Base-by-base conservation (phyloP, 352 stramenopile species). In the Nothophytophthora sp. region DNA sequence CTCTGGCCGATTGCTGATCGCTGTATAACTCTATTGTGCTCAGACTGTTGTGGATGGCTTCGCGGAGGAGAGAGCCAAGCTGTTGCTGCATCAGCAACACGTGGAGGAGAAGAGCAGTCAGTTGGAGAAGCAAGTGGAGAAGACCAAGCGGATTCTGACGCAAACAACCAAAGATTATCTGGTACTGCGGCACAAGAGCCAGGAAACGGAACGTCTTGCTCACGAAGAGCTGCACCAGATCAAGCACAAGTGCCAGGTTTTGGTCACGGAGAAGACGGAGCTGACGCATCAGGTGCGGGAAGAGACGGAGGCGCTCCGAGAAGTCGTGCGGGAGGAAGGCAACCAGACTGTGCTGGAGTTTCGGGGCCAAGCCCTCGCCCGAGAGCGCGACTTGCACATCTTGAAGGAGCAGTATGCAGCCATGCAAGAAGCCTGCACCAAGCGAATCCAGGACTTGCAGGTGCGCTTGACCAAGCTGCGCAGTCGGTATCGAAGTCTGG, bases 81-180 rank as follows among this genome's bases (percentile, higher is more conserved):
- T 89, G 12, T 19, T 63, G n/a, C 47, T 76, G 22, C 51, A 71
- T 30, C 57, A 72, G 12, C 59, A 60, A 1, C 50, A 80, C 7
- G 34, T 78, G 11, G 56, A 80, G 25, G 60, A 73, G 5, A 61
- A 78, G 20, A 67, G 55, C 18, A 55, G 47, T 10, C 35, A 69
- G 0, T 29, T 86, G 10, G 73, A 87, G 38, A 67, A 70, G 22
- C 61, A 90, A 50, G 44, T 81, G 0, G 56, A 69, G 41, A 88
- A 86, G 22, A 67, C 74, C 1, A 70, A 90, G 50, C 67, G 67
- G 9, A 30, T 93, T 30, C 53, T 93, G 18, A 71, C 70, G 1
- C 66, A 88, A 68, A 86, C 78, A 2, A 92, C 79, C 12, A 87
- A 81, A 53, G 80, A 91, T 55, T 93, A 90, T 41, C 49, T 93